Evolutionary conservation across 805 yeast species (phyloP).

Genomic region (Suhomyces sp.): DNA sequence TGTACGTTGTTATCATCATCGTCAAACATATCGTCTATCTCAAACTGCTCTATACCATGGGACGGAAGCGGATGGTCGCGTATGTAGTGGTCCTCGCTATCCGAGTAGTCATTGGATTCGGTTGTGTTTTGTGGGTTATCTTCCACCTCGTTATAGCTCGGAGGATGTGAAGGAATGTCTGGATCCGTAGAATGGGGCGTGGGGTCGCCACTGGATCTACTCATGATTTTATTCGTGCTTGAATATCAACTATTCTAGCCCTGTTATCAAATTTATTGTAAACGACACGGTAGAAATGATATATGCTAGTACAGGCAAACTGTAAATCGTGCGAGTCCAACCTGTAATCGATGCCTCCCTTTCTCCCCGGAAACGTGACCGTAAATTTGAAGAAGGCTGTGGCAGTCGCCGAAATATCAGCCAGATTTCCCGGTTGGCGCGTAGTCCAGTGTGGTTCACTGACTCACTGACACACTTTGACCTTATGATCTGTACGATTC

Average conservation of each 20-base stretch:
- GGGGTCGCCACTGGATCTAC: not conserved
- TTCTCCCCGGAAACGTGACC: not conserved
- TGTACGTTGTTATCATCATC: conserved; percentile 16
- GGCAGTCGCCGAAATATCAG: not conserved
- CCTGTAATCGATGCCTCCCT: not conserved
- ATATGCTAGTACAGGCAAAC: not conserved
- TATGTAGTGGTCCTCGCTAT: not conserved
- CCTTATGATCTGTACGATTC: not conserved
- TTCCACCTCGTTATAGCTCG: conserved; percentile 8
- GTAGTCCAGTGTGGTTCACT: not conserved
- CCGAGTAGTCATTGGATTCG: not conserved
- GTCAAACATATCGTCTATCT: conserved; percentile 30
- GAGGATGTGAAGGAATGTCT: conserved; percentile 10
- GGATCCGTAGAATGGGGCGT: not conserved
- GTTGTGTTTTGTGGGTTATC: not conserved
- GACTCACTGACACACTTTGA: not conserved
- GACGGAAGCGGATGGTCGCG: not conserved
- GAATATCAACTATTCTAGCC: not conserved
- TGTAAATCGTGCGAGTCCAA: not conserved
- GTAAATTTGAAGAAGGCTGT: not conserved
- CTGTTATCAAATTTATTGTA: not conserved
- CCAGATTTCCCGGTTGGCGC: not conserved
- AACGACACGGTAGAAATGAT: not conserved
- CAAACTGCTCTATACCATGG: conserved; percentile 30
- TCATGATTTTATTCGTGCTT: not conserved